Conservation (phyloP, 352 stramenopile genomes). For the Phytophthora meadii region DNA sequence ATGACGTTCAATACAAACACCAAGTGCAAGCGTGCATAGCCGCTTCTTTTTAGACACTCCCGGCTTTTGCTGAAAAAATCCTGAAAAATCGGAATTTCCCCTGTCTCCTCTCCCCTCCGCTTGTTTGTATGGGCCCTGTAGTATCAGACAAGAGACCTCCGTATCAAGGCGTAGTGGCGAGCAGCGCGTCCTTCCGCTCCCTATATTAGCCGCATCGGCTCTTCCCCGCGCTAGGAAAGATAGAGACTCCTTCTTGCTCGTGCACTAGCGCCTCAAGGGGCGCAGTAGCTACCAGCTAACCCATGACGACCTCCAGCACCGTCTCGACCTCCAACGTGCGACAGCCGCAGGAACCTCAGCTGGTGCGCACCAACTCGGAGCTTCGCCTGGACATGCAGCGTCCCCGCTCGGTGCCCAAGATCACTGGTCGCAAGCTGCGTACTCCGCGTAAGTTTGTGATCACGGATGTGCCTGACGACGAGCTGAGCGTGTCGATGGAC, state of each 20-base stretch:
- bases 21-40: constrained; percentile 1
- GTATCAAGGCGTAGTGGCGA: constrained; percentile 19
- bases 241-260: constrained; percentile 10
- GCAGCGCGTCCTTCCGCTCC: constrained; percentile 6
- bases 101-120: constrained; percentile 22
- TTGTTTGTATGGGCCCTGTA: constrained; percentile 33
- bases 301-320: constrained; percentile 41
- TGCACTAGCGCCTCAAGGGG: constrained; percentile 4
- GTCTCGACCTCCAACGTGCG: constrained; percentile 20
- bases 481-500: constrained; percentile 26
- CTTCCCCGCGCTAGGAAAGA: constrained; percentile 12
- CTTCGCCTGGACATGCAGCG: constrained; percentile 27
- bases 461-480: constrained; percentile 69
- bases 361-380: constrained; percentile 20
- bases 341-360: constrained; percentile 10
- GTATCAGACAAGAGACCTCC: constrained; percentile 44
- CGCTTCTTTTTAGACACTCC: constrained; percentile 1
- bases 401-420: constrained; percentile 50
- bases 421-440: constrained; percentile 63
- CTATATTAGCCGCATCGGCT: constrained; percentile 4
- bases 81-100: constrained; percentile 15
- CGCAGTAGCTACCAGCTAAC: constrained; percentile 5
- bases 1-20: not conserved
- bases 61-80: constrained; percentile 7
- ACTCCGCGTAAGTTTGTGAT: constrained; percentile 74